Evolutionary conservation across 169 alveolate species (phyloP), one percentile per base, ranked within the genome.

Genomic region (Pseudocohnilembus persalinus): DNA sequence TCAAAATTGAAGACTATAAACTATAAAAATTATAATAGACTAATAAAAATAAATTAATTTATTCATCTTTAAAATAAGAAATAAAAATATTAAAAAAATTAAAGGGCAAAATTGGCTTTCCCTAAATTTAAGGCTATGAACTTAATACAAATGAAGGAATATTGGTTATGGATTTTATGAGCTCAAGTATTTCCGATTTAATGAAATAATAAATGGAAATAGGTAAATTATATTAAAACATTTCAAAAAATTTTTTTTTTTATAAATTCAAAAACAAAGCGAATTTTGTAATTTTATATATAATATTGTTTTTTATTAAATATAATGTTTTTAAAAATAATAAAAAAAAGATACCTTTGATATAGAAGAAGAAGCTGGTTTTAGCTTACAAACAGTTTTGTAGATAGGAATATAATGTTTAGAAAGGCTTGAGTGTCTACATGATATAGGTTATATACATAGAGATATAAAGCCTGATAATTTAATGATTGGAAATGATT

Each of bases 391-490:
- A 75, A 90, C 93, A 29, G 91, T 81, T 24, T 85, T 91, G 31
- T 90, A 88, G 89, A 76, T 94, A 1, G 95, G 92, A 32, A 84
- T 83, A 20, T 88, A 92, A 81, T 64, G 91, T 91, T 77, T 93
- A 30, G 64, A 64, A 49, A 74, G 84, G 30, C 29, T 79, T n/a
- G 15, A 49, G 25, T 31, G 63, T 28, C 64, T 79, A 27, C 84
- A 79, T 49, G 34, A 74, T 34, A 11, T 28, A 6, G 84, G 84
- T 0, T 94, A 83, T 74, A 75, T 94, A 27, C 97, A 94, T 83
- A 80, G 97, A 84, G 97, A 94, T 85, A 92, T 94, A 1, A 94
- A 94, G 74, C 97, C 96, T 31, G 97, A 95, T 74, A 95, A 93
- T 84, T 95, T 95, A 82, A 78, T 91, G 83, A 90, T 91, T 32